Conservation (phyloP, 345 rosid species). For the Raphanus sativus region DNA sequence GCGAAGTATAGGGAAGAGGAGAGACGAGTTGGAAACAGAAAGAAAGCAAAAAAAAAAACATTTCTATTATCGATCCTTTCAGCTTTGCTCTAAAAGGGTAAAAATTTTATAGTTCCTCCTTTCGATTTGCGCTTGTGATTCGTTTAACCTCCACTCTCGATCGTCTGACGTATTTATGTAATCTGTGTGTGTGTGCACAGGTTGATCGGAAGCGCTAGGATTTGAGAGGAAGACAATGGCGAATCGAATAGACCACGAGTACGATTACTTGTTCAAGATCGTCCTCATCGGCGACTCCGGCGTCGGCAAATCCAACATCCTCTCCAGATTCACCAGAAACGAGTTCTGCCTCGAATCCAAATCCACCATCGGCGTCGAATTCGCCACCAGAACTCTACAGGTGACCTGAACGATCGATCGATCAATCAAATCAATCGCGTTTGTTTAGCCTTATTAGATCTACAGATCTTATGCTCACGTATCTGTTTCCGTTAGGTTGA, state of each 20-base stretch:
- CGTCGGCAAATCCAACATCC: constrained; percentile 77
- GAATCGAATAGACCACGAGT: constrained; percentile 58
- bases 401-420: neutral
- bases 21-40: neutral
- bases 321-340: constrained; percentile 66
- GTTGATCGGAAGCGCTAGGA: constrained; percentile 22
- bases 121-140: neutral
- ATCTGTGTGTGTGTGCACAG: neutral
- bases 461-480: too few relatives aligned
- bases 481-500: too few relatives aligned
- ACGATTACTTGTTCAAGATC: constrained; percentile 74
- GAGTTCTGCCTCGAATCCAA: constrained; percentile 74
- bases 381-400: constrained; percentile 66
- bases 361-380: constrained; percentile 77
- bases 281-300: constrained; percentile 78
- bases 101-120: neutral
- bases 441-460: too few relatives aligned
- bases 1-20: constrained; percentile 10
- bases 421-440: too few relatives aligned
- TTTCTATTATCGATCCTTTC: constrained; percentile 21
- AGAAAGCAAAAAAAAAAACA: neutral
- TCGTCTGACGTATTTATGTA: constrained; percentile 14
- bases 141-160: neutral
- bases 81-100: constrained; percentile 21
- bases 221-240: constrained; percentile 42